A percentile compares a stretch with the other conserved stretches of the same genome.
phyloP scores from a whole-genome alignment of 768 basidiomycete genomes.

The Russula virescens region DNA sequence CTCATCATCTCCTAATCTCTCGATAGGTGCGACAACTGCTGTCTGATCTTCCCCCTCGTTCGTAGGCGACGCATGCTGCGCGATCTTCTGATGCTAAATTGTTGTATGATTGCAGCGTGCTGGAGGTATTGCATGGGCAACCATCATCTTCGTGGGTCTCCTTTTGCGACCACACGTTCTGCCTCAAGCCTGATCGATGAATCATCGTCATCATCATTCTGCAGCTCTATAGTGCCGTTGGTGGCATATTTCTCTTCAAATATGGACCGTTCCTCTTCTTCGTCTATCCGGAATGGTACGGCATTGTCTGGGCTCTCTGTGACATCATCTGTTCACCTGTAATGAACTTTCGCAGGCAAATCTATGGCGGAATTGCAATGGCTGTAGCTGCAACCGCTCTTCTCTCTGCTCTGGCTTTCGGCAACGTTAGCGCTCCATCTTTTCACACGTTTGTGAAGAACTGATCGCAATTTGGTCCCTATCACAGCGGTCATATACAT shows the following conservation, averaged over 20 bases:
- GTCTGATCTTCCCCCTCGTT: constrained; percentile 68
- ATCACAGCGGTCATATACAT: constrained; percentile 60
- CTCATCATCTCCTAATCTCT: constrained; percentile 1
- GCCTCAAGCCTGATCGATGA: constrained; percentile 12
- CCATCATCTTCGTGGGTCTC: constrained; percentile 50
- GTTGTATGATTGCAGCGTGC: constrained; percentile 42
- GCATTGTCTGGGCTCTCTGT: neutral
- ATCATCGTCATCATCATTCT: constrained; percentile 7
- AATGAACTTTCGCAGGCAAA: constrained; percentile 41
- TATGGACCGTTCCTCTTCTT: constrained; percentile 63
- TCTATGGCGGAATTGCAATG: constrained; percentile 63
- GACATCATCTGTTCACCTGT: constrained; percentile 4
- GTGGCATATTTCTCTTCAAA: constrained; percentile 57
- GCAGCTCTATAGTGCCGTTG: constrained; percentile 61
- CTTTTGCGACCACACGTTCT: neutral
- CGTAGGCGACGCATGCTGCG: constrained; percentile 27
- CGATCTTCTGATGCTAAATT: constrained; percentile 15
- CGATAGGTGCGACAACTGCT: constrained; percentile 72
- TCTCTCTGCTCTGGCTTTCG: constrained; percentile 53
- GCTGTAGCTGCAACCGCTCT: constrained; percentile 46
- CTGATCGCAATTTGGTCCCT: constrained; percentile 16
- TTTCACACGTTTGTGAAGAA: constrained; percentile 25
- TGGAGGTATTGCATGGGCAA: constrained; percentile 68
- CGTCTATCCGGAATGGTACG: constrained; percentile 58
- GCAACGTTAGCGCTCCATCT: constrained; percentile 41